phyloP scores from a whole-genome alignment of 805 yeast genomes.

The Ogataea nitratoaversa region DNA sequence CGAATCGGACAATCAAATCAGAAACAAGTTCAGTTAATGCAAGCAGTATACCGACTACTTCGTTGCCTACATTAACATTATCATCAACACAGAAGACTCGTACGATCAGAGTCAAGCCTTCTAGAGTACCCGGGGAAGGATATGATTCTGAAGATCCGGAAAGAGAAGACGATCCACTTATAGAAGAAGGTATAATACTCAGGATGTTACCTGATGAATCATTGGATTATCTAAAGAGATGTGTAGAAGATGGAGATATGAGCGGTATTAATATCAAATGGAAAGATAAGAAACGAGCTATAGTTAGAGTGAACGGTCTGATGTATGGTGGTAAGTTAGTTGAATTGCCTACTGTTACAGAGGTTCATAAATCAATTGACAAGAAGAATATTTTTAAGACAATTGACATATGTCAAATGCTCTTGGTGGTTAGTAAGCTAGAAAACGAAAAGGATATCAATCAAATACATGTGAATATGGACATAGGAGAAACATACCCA shows the following conservation, averaged over 20 bases:
- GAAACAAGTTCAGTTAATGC: neutral
- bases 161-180: slow-evolving; percentile 86
- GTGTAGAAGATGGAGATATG: slow-evolving; percentile 73
- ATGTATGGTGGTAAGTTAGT: slow-evolving; percentile 79
- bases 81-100: slow-evolving; percentile 39
- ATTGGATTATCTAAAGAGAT: slow-evolving; percentile 67
- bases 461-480: slow-evolving; percentile 38
- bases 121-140: slow-evolving; percentile 86
- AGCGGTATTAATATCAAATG: slow-evolving; percentile 72
- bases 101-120: slow-evolving; percentile 49
- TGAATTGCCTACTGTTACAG: slow-evolving; percentile 86
- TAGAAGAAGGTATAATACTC: slow-evolving; percentile 81
- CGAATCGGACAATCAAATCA: slow-evolving; percentile 2
- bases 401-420: slow-evolving; percentile 79
- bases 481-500: slow-evolving; percentile 42
- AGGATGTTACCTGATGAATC: slow-evolving; percentile 68
- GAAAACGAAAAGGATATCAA: slow-evolving; percentile 42
- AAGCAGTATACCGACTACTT: slow-evolving; percentile 1
- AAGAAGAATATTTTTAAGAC: slow-evolving; percentile 84
- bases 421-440: slow-evolving; percentile 61
- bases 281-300: slow-evolving; percentile 77
- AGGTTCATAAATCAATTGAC: slow-evolving; percentile 84
- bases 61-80: slow-evolving; percentile 28
- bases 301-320: slow-evolving; percentile 64
- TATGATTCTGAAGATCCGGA: slow-evolving; percentile 97